Evolutionary conservation across 768 basidiomycete genomes (phyloP).

Genomic region (Rhodotorula paludigena): DNA sequence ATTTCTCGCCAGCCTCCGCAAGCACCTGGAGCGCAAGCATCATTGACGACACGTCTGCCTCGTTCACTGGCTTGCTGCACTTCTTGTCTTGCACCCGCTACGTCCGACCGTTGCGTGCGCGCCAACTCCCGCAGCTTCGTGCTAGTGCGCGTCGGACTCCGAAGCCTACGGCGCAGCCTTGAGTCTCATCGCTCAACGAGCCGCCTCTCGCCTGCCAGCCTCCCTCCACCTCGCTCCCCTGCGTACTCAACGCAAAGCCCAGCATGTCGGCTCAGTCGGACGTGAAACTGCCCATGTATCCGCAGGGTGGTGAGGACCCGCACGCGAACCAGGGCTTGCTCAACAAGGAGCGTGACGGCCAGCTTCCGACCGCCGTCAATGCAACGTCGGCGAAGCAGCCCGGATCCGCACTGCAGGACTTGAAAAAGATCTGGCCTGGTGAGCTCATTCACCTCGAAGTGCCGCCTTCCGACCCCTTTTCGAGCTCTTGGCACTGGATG

Average conservation of each 20-base stretch:
- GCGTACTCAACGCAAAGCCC: neutral
- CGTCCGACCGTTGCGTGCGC: too few relatives aligned
- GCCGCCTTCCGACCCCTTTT: too few relatives aligned
- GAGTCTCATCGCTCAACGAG: too few relatives aligned
- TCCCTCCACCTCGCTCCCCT: neutral
- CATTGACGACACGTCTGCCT: too few relatives aligned
- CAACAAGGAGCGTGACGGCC: slow-evolving; percentile 6
- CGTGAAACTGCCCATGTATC: slow-evolving; percentile 38
- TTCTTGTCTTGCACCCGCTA: too few relatives aligned
- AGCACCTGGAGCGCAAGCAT: too few relatives aligned
- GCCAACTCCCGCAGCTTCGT: too few relatives aligned
- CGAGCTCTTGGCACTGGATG: neutral
- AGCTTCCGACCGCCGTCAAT: slow-evolving; percentile 4
- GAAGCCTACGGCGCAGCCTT: too few relatives aligned
- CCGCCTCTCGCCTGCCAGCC: neutral
- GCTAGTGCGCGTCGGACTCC: too few relatives aligned
- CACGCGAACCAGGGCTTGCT: slow-evolving; percentile 5
- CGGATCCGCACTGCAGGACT: slow-evolving; percentile 12
- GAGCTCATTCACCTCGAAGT: neutral
- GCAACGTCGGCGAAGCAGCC: neutral
- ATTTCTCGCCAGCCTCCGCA: too few relatives aligned
- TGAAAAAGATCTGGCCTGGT: slow-evolving; percentile 41
- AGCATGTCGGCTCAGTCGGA: slow-evolving; percentile 18
- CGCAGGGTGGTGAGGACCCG: slow-evolving; percentile 18
- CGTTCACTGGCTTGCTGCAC: too few relatives aligned